A percentile compares a stretch with the other conserved stretches of the same genome.
phyloP scores from a whole-genome alignment of 139 green algal genomes.

The Dunaliella sp. region DNA sequence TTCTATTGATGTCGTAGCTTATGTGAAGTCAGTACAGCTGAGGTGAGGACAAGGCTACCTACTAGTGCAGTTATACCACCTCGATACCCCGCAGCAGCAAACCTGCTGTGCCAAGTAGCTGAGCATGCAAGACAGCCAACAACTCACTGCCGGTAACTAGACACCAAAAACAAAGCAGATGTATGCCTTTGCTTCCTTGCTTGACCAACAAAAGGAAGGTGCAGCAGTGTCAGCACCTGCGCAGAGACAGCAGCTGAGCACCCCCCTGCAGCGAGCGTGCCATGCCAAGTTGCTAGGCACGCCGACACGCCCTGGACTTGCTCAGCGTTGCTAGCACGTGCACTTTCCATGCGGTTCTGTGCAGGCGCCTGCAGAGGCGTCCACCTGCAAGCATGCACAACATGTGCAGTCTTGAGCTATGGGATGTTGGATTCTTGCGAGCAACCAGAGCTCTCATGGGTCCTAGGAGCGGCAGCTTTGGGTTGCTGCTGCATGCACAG shows the following conservation, averaged over 20 bases:
- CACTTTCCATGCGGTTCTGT: neutral
- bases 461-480: too few relatives aligned
- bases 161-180: neutral
- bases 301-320: neutral
- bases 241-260: slow-evolving; percentile 4
- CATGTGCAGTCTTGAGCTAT: neutral
- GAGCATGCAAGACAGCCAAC: too few relatives aligned
- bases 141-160: too few relatives aligned
- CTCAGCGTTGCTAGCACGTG: neutral
- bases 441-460: too few relatives aligned
- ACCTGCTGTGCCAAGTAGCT: too few relatives aligned
- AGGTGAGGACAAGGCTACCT: too few relatives aligned
- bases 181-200: neutral
- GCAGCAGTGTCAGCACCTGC: neutral
- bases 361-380: slow-evolving; percentile 1
- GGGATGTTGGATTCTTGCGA: too few relatives aligned
- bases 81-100: too few relatives aligned
- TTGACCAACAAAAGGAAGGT: neutral
- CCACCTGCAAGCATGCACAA: neutral
- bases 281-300: neutral
- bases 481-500: neutral
- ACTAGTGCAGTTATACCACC: too few relatives aligned
- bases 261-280: neutral
- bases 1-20: too few relatives aligned
- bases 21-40: too few relatives aligned